Evolutionary conservation across 495 filamentous ascomycete genomes (phyloP).

Genomic region (Pyrenopolyporus hunteri): DNA sequence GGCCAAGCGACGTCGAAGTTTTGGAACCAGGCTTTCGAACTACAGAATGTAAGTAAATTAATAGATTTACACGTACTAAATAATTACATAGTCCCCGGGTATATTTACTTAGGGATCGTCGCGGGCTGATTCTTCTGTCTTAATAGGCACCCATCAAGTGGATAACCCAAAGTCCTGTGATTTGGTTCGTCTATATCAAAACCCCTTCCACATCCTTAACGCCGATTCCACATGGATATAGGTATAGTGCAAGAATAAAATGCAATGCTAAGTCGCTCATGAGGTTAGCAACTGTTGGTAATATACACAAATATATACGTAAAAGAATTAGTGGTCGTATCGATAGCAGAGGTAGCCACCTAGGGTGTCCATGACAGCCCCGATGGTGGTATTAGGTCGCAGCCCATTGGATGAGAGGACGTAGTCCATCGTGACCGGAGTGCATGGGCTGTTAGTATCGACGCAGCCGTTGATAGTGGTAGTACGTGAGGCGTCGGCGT

Average conservation of each 20-base stretch:
- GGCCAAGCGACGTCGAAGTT: not conserved
- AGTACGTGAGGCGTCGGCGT: constrained; percentile 41
- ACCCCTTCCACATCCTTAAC: not conserved
- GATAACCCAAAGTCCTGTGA: not conserved
- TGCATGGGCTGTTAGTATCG: constrained; percentile 37
- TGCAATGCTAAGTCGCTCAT: not conserved
- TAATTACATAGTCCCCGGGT: constrained; percentile 9
- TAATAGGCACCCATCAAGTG: constrained; percentile 6
- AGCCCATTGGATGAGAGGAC: constrained; percentile 44
- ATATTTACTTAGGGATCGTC: constrained; percentile 22
- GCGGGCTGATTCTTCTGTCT: constrained; percentile 4
- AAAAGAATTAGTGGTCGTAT: constrained; percentile 47
- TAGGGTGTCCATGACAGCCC: constrained; percentile 46
- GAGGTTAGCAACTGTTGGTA: no score
- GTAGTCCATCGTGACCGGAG: constrained; percentile 43
- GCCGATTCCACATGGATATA: constrained; percentile 4
- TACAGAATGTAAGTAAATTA: not conserved
- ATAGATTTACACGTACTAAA: constrained; percentile 7
- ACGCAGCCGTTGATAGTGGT: constrained; percentile 47
- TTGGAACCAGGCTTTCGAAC: not conserved
- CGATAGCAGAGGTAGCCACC: constrained; percentile 49
- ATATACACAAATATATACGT: no score
- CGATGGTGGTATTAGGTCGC: constrained; percentile 41
- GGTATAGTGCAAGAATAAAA: not conserved
- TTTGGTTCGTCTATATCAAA: not conserved